phyloP scores from a whole-genome alignment of 1,139 yeast species.

The Sugiyamaella neomexicana region DNA sequence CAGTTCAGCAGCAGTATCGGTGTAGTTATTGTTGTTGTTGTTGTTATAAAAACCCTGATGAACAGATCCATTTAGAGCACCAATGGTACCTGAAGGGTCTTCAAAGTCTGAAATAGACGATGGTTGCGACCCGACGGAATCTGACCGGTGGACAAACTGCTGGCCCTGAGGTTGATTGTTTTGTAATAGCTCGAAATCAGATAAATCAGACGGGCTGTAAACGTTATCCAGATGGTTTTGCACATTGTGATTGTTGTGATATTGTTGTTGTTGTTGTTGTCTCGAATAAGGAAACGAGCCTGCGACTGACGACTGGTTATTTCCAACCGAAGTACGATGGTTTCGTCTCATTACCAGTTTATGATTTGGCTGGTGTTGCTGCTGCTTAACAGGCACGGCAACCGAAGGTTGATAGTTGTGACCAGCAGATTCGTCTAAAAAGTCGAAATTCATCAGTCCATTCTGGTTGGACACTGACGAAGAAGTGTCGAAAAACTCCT shows the following conservation, averaged over 20 bases:
- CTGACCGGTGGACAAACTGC: conserved; percentile 8
- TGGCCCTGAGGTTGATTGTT: not conserved
- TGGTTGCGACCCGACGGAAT: conserved; percentile 7
- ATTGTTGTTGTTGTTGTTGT: not conserved
- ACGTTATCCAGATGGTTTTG: not conserved
- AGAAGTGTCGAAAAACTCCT: conserved; percentile 1
- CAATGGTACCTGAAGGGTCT: not conserved
- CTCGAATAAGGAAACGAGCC: conserved; percentile 11
- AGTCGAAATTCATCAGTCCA: not conserved
- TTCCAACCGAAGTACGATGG: conserved; percentile 4
- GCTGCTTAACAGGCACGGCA: not conserved
- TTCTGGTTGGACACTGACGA: conserved; percentile 1
- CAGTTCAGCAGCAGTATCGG: conserved; percentile 11
- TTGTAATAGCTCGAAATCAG: conserved; percentile 3
- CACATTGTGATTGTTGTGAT: not conserved
- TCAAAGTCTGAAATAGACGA: conserved; percentile 7
- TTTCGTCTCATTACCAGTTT: conserved; percentile 11
- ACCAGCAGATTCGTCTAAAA: not conserved
- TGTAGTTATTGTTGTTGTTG: not conserved
- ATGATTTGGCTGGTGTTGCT: conserved; percentile 1
- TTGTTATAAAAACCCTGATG: not conserved
- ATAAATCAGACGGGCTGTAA: conserved; percentile 6
- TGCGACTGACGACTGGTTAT: not conserved
- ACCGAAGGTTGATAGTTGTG: not conserved
- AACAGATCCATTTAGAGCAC: not conserved